Conservation (phyloP, 139 green algal species). For the Ettlia oleoabundans region DNA sequence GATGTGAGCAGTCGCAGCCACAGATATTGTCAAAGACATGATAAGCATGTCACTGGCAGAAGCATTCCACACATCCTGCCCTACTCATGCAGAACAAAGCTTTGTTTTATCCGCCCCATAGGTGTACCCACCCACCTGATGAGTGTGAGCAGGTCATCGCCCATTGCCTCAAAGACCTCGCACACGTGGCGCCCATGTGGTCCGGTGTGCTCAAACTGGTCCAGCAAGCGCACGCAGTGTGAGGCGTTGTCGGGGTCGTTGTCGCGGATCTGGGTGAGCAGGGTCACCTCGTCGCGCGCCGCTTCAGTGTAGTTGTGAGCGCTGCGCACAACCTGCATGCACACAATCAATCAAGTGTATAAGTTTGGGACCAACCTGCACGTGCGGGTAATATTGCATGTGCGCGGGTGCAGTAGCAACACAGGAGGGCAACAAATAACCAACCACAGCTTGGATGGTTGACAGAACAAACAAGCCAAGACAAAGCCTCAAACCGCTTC, state of each 20-base stretch:
- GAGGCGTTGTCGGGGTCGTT: conserved; percentile 43
- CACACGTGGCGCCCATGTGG: conserved; percentile 94
- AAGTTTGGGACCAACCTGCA: too few species aligned
- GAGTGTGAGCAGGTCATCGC: conserved; percentile 81
- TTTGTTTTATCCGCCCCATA: not conserved
- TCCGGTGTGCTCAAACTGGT: conserved; percentile 89
- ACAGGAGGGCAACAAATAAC: not conserved
- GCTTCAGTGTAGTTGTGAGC: conserved; percentile 96
- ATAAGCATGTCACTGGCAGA: too few species aligned
- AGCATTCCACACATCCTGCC: too few species aligned
- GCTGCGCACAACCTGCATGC: conserved; percentile 85
- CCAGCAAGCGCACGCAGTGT: conserved; percentile 38
- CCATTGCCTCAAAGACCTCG: conserved; percentile 97
- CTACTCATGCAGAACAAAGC: not conserved
- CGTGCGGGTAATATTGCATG: not conserved
- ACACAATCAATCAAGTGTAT: too few species aligned
- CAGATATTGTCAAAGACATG: too few species aligned
- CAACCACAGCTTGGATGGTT: not conserved
- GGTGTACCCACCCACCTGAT: conserved; percentile 53
- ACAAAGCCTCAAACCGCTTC: too few species aligned
- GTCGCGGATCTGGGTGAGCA: conserved; percentile 80
- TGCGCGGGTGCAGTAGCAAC: not conserved
- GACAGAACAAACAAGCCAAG: not conserved
- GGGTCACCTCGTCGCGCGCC: conserved; percentile 90
- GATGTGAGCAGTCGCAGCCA: too few species aligned